phyloP scores from a whole-genome alignment of 306 rosid genomes.

The Prunus kanzakura region DNA sequence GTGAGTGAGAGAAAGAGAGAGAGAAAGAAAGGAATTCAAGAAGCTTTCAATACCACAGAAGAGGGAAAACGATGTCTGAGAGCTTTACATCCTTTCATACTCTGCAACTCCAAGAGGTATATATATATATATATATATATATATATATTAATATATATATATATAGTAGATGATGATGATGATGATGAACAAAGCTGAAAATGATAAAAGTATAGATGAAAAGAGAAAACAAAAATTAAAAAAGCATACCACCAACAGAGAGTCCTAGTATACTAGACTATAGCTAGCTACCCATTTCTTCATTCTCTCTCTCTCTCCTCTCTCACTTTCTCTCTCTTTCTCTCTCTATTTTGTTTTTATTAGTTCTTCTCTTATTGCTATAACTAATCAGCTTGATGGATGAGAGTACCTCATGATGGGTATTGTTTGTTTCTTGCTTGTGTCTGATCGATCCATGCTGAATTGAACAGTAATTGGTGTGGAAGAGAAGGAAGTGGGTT shows the following conservation, averaged over 20 bases:
- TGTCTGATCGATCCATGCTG: conserved; percentile 26
- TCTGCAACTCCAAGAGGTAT: conserved; percentile 69
- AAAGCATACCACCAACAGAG: conserved; percentile 27
- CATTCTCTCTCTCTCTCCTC: conserved; percentile 13
- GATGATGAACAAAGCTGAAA: conserved; percentile 50
- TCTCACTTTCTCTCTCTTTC: background rate
- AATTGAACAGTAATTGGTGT: conserved; percentile 18
- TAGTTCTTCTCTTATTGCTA: background rate
- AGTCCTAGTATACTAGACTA: background rate
- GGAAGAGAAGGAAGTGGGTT: background rate
- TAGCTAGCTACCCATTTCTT: conserved; percentile 3
- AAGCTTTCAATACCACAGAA: conserved; percentile 64
- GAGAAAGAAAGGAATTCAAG: conserved; percentile 28
- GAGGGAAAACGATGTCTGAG: conserved; percentile 76
- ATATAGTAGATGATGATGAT: conserved; percentile 14
- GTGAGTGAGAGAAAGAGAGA: conserved; percentile 27
- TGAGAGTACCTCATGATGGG: conserved; percentile 17
- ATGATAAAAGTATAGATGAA: conserved; percentile 34
- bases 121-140: conserved; percentile 4
- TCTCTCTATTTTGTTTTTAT: conserved; percentile 5
- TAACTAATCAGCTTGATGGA: conserved; percentile 1
- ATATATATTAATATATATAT: background rate
- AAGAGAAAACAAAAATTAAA: conserved; percentile 12
- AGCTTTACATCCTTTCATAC: conserved; percentile 69
- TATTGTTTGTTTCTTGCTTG: conserved; percentile 29